A percentile compares a stretch with the other conserved stretches of the same genome.
These are phyloP conservation scores for Magnaporthiopsis poae DNA, from an alignment of 2,329 filamentous ascomycete genomes.

Conservation along the genomic window DNA sequence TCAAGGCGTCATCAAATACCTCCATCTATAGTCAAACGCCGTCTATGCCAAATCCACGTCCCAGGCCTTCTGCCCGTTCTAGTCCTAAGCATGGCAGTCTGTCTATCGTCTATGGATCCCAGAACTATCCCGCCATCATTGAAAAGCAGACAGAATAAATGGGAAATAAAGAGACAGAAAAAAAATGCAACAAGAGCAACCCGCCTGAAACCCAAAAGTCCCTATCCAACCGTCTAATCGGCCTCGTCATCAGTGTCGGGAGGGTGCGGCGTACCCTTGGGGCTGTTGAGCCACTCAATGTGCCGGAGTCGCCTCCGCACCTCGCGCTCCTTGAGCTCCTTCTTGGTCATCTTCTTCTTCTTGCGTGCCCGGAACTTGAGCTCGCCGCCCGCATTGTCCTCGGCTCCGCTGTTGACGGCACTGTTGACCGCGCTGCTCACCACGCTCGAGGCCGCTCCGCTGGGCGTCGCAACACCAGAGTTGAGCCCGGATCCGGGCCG, in stretches of 20 bases:
- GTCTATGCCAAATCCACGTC: not conserved
- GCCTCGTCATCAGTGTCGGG: constrained; percentile 66
- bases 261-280: constrained; percentile 73
- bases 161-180: not conserved
- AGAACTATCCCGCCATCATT: not conserved
- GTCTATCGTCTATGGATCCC: not conserved
- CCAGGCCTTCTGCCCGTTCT: not conserved
- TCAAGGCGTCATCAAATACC: not conserved
- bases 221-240: not conserved
- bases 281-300: constrained; percentile 73
- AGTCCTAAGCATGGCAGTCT: not conserved
- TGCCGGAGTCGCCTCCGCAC: constrained; percentile 77
- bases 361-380: constrained; percentile 82
- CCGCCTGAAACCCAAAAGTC: not conserved
- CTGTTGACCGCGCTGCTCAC: constrained; percentile 46
- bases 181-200: not conserved
- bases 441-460: constrained; percentile 41
- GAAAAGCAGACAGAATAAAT: not conserved
- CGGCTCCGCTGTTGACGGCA: constrained; percentile 69
- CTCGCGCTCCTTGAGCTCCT: constrained; percentile 89
- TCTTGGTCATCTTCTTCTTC: constrained; percentile 99
- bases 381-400: constrained; percentile 53
- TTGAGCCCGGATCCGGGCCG: constrained; percentile 40
- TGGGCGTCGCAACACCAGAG: constrained; percentile 26
- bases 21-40: not conserved